Evolutionary conservation across 495 filamentous ascomycete genomes (phyloP).

Genomic region (Aspergillus ellipticus): DNA sequence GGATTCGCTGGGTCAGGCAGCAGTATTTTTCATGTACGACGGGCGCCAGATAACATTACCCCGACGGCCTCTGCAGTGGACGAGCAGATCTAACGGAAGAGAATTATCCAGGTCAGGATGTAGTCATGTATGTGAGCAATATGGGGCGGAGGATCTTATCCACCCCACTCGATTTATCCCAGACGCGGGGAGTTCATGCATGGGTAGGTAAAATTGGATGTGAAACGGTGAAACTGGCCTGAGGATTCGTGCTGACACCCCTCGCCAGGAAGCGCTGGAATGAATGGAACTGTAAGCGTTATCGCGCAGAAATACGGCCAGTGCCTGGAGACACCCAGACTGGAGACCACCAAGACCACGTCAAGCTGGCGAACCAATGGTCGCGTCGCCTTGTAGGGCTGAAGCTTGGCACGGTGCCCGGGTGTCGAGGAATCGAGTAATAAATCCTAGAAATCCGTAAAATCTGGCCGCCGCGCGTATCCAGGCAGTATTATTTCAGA

Average conservation of each 20-base stretch:
- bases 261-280: too few species aligned
- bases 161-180: background rate
- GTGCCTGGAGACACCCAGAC: background rate
- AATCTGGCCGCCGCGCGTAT: background rate
- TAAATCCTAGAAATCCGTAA: background rate
- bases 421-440: background rate
- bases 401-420: constrained; percentile 12
- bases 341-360: background rate
- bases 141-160: background rate
- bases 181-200: too few species aligned
- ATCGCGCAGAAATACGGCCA: background rate
- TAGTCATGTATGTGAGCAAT: too few species aligned
- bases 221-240: background rate
- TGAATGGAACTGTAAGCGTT: too few species aligned
- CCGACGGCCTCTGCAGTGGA: background rate
- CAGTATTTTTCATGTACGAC: constrained; percentile 10
- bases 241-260: too few species aligned
- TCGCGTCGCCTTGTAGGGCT: constrained; percentile 22
- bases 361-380: constrained; percentile 1
- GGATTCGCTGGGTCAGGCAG: constrained; percentile 8
- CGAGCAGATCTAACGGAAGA: too few species aligned
- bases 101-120: background rate
- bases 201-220: too few species aligned
- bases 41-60: background rate
- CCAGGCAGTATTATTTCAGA: background rate